Conservation (phyloP, 2,329 filamentous ascomycete genomes). For the Pseudodiploospora longispora region DNA sequence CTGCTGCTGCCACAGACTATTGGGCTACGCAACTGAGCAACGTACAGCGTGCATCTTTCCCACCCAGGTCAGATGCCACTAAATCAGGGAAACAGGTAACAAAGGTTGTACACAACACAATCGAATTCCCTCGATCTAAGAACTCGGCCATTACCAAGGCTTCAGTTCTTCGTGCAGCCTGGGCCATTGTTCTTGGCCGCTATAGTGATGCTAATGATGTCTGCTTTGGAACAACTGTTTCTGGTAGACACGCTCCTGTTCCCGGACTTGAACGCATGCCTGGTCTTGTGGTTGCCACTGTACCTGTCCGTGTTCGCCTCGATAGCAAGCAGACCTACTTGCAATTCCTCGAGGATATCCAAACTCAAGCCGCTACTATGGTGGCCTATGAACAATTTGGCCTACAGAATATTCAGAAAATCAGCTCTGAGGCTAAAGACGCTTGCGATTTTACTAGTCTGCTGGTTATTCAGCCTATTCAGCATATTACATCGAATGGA, state of each 20-base stretch:
- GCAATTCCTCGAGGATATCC: constrained; percentile 1
- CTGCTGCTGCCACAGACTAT: background rate
- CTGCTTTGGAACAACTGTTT: constrained; percentile 12
- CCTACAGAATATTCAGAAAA: constrained; percentile 13
- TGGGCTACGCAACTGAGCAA: constrained; percentile 9
- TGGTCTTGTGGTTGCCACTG: constrained; percentile 10
- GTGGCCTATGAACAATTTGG: constrained; percentile 14
- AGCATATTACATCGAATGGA: constrained; percentile 4
- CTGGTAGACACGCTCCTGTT: constrained; percentile 12
- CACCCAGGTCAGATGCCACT: background rate
- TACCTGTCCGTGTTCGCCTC: constrained; percentile 5
- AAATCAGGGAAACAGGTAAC: constrained; percentile 1
- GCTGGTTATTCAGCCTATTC: constrained; percentile 11
- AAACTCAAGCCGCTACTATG: constrained; percentile 3
- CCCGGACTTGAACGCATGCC: constrained; percentile 9
- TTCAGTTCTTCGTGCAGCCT: constrained; percentile 17
- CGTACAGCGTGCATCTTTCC: constrained; percentile 8
- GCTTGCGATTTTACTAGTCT: constrained; percentile 13
- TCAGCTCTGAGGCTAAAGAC: constrained; percentile 7
- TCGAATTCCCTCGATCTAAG: background rate
- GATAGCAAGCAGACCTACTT: constrained; percentile 1
- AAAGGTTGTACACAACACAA: constrained; percentile 2
- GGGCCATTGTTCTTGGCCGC: constrained; percentile 25
- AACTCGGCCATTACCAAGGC: constrained; percentile 13
- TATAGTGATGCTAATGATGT: constrained; percentile 22